These are phyloP conservation scores for Volvox reticuliferus DNA, from an alignment of 139 green algal species.

Conservation along the genomic window DNA sequence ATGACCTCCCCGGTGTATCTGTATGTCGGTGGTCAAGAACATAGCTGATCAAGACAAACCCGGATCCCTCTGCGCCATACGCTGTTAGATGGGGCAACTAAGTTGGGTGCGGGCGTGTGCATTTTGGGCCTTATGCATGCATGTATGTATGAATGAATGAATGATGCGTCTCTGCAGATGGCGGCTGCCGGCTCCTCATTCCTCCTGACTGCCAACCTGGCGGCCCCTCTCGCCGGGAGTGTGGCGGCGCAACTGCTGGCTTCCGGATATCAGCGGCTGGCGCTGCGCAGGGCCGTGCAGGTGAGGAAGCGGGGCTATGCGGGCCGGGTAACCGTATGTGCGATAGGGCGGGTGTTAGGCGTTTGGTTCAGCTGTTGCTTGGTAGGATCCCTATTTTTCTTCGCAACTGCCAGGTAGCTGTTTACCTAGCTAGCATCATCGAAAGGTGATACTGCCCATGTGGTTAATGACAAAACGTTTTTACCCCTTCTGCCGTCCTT, in stretches of 20 bases:
- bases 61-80: neutral
- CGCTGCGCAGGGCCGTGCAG: constrained; percentile 17
- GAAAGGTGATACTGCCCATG: no score
- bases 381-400: no score
- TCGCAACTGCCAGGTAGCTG: no score
- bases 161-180: constrained; percentile 9
- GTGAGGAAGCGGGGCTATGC: neutral
- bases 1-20: no score
- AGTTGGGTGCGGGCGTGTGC: no score
- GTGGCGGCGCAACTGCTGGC: constrained; percentile 46
- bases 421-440: no score
- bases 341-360: no score
- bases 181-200: constrained; percentile 45
- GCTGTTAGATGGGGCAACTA: no score
- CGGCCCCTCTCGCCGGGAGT: constrained; percentile 49
- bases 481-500: no score
- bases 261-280: constrained; percentile 30
- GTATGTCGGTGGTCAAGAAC: neutral
- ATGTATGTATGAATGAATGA: no score
- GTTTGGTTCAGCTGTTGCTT: no score
- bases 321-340: neutral
- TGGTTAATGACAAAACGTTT: no score
- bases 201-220: constrained; percentile 60
- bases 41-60: neutral
- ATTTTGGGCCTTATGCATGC: neutral